Conservation (phyloP, 1,139 yeast genomes). For the Wickerhamomyces sp. region DNA sequence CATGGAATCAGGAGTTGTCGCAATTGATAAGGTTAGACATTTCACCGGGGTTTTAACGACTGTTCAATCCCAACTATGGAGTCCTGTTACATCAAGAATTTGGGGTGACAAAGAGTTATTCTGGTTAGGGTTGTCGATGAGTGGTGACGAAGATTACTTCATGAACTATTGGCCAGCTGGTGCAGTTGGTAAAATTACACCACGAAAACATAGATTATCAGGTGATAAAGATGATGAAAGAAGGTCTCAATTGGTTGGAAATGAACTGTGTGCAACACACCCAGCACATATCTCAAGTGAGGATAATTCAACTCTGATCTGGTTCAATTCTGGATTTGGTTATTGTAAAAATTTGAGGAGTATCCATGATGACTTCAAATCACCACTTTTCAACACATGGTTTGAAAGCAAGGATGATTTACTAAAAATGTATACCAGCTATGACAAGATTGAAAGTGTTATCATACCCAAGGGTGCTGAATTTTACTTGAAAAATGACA, state of each 20-base stretch:
- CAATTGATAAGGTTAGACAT: slow-evolving; percentile 38
- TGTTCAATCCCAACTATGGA: slow-evolving; percentile 33
- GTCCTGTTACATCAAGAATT: slow-evolving; percentile 20
- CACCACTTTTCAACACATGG: neutral
- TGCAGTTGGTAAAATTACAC: slow-evolving; percentile 25
- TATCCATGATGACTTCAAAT: slow-evolving; percentile 23
- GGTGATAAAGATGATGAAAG: slow-evolving; percentile 10
- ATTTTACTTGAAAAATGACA: slow-evolving; percentile 31
- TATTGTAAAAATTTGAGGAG: slow-evolving; percentile 45
- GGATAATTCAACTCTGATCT: slow-evolving; percentile 40
- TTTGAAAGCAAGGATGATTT: slow-evolving; percentile 25
- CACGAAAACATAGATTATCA: slow-evolving; percentile 8
- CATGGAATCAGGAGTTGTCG: slow-evolving; percentile 55
- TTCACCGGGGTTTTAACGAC: slow-evolving; percentile 39
- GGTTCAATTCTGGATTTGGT: slow-evolving; percentile 64
- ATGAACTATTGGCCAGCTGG: slow-evolving; percentile 38
- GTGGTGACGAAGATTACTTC: slow-evolving; percentile 44
- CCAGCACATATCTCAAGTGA: slow-evolving; percentile 52
- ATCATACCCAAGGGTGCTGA: slow-evolving; percentile 51
- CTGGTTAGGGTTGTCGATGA: slow-evolving; percentile 47
- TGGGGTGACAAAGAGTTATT: slow-evolving; percentile 58
- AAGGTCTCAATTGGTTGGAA: slow-evolving; percentile 27
- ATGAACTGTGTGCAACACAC: slow-evolving; percentile 56
- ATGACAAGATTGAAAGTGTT: slow-evolving; percentile 42
- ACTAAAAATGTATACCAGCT: slow-evolving; percentile 33